Evolutionary conservation across 345 rosid genomes (phyloP), one percentile per base, ranked within the genome.

Genomic region (Citrus maxima): DNA sequence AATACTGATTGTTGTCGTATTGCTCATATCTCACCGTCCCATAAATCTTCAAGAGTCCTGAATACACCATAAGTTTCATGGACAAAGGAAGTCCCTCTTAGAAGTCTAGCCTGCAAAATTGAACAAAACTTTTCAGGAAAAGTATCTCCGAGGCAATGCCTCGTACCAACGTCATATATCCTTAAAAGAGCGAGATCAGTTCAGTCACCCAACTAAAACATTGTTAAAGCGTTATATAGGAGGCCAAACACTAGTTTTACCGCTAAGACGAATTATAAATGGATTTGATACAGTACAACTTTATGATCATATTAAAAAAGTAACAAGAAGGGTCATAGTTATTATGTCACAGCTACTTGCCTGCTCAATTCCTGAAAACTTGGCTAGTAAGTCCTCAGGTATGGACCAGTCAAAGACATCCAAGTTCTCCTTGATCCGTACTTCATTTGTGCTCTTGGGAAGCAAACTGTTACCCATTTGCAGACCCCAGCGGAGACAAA

Each of bases 401-500:
- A 87, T 85, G 14, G 80, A 81, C 87, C 90, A 89, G 75, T 82
- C 88, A 68, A 83, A 84, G 55, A 89, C 77, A 71, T 86, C 86
- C 16, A 82, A 69, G 72, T 91, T 89, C 24, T 86, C 85, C 37
- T 42, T 63, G 70, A 91, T 88, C 65, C 92, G 80, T 9, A 80
- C 78, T 79, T 84, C 87, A 76, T 71, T 87, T 5, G 86, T 84
- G 72, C 90, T 91, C 83, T 91, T 91, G 21, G 93, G 90, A 19
- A 89, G 66, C 5, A 89, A 89, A 76, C 92, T 91, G 54, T 89
- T 88, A 65, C 92, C 93, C 82, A 72, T 79, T 78, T 89, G 92
- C n/a, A 89, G 82, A 25, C 90, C 95, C 95, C 95, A 91, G 1
- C 90, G 92, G 1, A 88, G 84, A 68, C 90, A 89, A 27, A 89